A percentile compares a stretch with the other conserved stretches of the same genome.
These are phyloP conservation scores for Pseudogymnoascus sp. DNA, from an alignment of 2,329 filamentous ascomycete species.

Conservation along the genomic window DNA sequence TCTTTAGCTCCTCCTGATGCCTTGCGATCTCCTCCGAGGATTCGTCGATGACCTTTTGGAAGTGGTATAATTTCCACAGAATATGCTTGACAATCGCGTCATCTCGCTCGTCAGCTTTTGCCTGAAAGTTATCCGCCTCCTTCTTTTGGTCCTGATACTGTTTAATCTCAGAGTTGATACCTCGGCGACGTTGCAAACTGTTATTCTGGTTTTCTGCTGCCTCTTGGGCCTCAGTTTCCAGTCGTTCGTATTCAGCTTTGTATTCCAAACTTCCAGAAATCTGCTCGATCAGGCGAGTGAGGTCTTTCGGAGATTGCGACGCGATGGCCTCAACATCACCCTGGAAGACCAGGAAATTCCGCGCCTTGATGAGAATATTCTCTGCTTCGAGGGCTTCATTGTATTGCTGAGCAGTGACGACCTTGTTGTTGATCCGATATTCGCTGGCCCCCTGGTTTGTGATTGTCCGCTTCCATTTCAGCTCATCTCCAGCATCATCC, in stretches of 20 bases:
- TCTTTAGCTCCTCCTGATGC: conserved; percentile 90
- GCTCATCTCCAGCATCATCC: conserved; percentile 90
- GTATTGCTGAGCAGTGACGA: conserved; percentile 84
- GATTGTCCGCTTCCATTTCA: conserved; percentile 92
- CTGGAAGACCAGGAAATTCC: conserved; percentile 97
- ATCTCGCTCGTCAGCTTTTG: conserved; percentile 83
- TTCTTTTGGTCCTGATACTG: conserved; percentile 96
- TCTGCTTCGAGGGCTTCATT: conserved; percentile 87
- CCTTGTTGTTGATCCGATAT: conserved; percentile 90
- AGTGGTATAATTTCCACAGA: conserved; percentile 93
- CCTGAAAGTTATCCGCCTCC: conserved; percentile 88
- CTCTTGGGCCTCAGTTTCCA: conserved; percentile 81
- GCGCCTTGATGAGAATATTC: conserved; percentile 94
- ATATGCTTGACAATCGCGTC: conserved; percentile 88
- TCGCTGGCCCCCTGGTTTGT: conserved; percentile 83
- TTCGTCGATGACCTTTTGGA: conserved; percentile 86
- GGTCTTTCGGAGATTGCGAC: conserved; percentile 85
- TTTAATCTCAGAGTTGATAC: conserved; percentile 96
- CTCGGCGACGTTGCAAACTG: conserved; percentile 79
- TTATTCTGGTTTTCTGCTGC: conserved; percentile 83
- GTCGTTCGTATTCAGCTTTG: conserved; percentile 83
- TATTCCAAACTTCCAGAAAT: conserved; percentile 94
- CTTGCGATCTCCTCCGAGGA: conserved; percentile 85
- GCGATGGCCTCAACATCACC: conserved; percentile 97
- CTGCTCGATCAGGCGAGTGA: conserved; percentile 91